These are phyloP conservation scores for Phytophthora melonis DNA, from an alignment of 352 stramenopile species.

Conservation along the genomic window DNA sequence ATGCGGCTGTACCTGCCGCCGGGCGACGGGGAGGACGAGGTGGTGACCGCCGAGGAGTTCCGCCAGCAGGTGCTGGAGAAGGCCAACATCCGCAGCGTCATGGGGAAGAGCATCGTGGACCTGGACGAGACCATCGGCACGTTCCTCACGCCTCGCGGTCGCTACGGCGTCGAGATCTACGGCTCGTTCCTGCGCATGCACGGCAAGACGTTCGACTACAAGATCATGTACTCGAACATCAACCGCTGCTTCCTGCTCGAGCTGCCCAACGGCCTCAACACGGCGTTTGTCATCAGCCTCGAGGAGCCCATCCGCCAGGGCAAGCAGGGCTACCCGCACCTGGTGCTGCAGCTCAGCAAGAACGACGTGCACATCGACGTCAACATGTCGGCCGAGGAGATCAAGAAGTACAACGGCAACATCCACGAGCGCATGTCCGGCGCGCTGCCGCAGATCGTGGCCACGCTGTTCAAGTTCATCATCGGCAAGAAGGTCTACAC, in stretches of 20 bases:
- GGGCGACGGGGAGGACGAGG: conserved; percentile 54
- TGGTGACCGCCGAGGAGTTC: conserved; percentile 75
- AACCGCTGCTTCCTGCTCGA: conserved; percentile 98
- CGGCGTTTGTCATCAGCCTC: conserved; percentile 98
- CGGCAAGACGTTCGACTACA: conserved; percentile 99
- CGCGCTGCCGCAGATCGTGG: conserved; percentile 97
- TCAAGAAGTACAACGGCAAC: conserved; percentile 98
- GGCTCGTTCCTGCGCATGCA: conserved; percentile 97
- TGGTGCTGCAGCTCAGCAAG: conserved; percentile 97
- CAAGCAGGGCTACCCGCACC: conserved; percentile 98
- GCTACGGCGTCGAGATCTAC: conserved; percentile 99
- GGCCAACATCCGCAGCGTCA: conserved; percentile 92
- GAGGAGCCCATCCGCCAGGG: conserved; percentile 99
- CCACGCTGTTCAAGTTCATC: conserved; percentile 98
- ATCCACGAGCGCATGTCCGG: conserved; percentile 97
- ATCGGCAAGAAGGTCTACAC: conserved; percentile 98
- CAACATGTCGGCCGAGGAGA: conserved; percentile 97
- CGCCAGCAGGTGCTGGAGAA: conserved; percentile 89
- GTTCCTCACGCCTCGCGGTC: conserved; percentile 98
- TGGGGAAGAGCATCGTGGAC: conserved; percentile 97
- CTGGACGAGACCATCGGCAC: conserved; percentile 97
- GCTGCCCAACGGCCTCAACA: conserved; percentile 97
- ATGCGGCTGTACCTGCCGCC: conserved; percentile 97
- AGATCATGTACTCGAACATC: conserved; percentile 99
- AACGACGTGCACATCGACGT: conserved; percentile 91